Base-by-base conservation (phyloP, 441 rosid species). In the Adansonia rubrostipa region DNA sequence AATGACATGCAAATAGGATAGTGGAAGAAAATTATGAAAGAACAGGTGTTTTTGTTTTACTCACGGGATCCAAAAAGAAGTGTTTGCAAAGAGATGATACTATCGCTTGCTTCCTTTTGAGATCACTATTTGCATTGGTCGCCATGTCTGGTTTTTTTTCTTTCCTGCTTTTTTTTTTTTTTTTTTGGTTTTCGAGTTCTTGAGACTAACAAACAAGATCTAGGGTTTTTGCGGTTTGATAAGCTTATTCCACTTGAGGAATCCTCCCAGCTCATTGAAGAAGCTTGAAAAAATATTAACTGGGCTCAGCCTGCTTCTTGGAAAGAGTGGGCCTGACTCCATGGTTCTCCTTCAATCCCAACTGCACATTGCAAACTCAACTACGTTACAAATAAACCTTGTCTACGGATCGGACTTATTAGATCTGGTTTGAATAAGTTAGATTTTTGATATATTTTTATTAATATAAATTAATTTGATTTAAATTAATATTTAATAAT, bases 51-150 rank as follows among this genome's bases (percentile, higher is more conserved):
- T 58, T 42, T 56, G 56, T 71, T 79, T 48, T 60, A 80, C 92
- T 86, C 82, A 93, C 98, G 60, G 88, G 85, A 42, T 86, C 84
- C 33, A 87, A 56, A 44, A 90, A 84, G 73, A 95, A 81, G 73
- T 87, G 88, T 77, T 89, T 87, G 84, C 86, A 83, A 69, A 93
- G 90, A 87, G 90, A 85, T 71, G 85, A 84, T 24, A 84, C 74
- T 33, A 91, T 78, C 78, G 67, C n/a, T 83, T 87, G 86, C 85
- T 85, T 91, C 80, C 83, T 85, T 74, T 86, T 78, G 33, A 64
- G 65, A 80, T 79, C 75, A 73, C 53, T 62, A 64, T 75, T 67
- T 48, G 48, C 70, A 11, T 13, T 17, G 56, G 62, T 76, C 33
- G 73, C 82, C 82, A 78, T 77, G 24, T 22, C 73, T 48, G 73